Conservation (phyloP, 352 stramenopile species). For the Globisporangium cylindrosporum region DNA sequence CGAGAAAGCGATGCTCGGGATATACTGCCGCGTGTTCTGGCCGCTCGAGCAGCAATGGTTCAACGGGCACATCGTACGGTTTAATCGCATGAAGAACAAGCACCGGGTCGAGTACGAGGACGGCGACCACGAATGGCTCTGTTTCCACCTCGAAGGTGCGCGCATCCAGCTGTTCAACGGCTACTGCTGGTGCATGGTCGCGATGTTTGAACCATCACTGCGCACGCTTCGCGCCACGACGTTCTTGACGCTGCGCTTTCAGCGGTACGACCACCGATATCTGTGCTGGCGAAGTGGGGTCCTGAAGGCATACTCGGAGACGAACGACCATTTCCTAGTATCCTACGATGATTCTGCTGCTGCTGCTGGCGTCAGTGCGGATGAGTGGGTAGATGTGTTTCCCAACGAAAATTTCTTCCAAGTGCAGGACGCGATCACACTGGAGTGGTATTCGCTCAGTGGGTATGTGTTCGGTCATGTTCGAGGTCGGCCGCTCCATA, state of each 20-base stretch:
- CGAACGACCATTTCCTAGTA: conserved; percentile 54
- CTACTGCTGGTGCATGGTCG: conserved; percentile 67
- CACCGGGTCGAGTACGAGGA: conserved; percentile 75
- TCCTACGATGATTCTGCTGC: conserved; percentile 35
- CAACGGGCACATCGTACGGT: conserved; percentile 44
- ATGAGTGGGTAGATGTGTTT: conserved; percentile 68
- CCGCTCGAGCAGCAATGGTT: conserved; percentile 79
- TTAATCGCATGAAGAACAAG: conserved; percentile 61
- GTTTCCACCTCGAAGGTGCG: conserved; percentile 32
- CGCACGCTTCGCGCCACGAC: conserved; percentile 48
- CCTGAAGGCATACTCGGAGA: conserved; percentile 52
- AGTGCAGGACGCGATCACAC: conserved; percentile 52
- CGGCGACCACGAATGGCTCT: conserved; percentile 74
- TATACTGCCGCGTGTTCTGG: conserved; percentile 67
- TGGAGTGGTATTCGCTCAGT: conserved; percentile 67
- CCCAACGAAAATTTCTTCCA: conserved; percentile 54
- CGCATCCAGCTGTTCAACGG: conserved; percentile 69
- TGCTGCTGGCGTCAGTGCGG: background rate
- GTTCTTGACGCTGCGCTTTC: conserved; percentile 46
- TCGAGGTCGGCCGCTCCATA: conserved; percentile 39
- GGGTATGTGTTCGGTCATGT: conserved; percentile 61
- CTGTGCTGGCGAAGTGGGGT: conserved; percentile 49
- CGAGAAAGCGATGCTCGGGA: conserved; percentile 54
- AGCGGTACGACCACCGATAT: conserved; percentile 49
- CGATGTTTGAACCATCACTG: conserved; percentile 56